Evolutionary conservation across 805 yeast species (phyloP), one percentile per base, ranked within the genome.

Genomic region (Starmerella geochares): DNA sequence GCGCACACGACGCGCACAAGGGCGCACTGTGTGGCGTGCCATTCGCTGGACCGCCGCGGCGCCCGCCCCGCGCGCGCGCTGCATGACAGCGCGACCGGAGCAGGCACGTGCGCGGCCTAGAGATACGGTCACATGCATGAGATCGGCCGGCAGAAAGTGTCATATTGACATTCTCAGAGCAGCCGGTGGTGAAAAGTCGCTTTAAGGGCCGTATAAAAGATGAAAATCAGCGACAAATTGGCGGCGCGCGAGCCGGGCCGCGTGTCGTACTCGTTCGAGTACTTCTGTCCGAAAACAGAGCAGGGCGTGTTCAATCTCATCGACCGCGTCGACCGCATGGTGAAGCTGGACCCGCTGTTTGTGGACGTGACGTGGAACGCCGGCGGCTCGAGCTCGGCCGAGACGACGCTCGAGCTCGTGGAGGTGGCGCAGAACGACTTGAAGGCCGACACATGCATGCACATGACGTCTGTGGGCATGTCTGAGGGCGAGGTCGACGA

Each of bases 311-410:
- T 87, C 65, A 92, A 92, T 65, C 72, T 92, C 52, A 90, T 88
- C 69, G 97, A 92, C 66, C 76, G 98, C 64, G 90, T 92, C 88
- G 97, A 92, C 63, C 78, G 96, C 65, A 92, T 92, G 98, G 86
- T 85, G 66, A 86, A 84, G 56, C 72, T 86, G 60, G 81, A 80
- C 55, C 98, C 98, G 1, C 79, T 84, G 56, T 92, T 92, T 66
- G 80, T 92, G 52, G 98, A 92, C 64, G 84, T 92, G 55, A 92
- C 98, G 0, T 92, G 98, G 98, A 90, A 90, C 62, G 98, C 98
- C 3, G 98, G 98, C 36, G 97, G 97, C 5, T 75, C 94, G 25
- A 68, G 83, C 45, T 80, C 94, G 13, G 55, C 54, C 17, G 53
- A 56, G 3, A 70, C 87, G 55, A 87, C 98, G 21, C 83, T 87